Conservation (phyloP, 1,284 basidiomycete genomes). For the Leccinum huronense region DNA sequence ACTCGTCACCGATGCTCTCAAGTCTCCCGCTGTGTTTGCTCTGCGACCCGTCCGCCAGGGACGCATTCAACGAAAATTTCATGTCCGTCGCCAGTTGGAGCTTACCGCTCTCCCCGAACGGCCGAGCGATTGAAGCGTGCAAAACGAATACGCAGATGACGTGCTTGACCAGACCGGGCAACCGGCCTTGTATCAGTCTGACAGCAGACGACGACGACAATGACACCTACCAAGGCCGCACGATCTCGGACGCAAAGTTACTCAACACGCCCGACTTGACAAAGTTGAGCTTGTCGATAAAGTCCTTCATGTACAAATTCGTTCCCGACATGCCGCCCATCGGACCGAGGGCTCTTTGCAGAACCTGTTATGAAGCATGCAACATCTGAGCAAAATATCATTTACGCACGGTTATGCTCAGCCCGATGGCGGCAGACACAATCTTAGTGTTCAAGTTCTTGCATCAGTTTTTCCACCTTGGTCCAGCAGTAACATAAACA, state of each 20-base stretch:
- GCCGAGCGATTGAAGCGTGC: constrained; percentile 85
- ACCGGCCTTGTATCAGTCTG: constrained; percentile 45
- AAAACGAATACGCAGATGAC: constrained; percentile 83
- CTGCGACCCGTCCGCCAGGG: constrained; percentile 61
- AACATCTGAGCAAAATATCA: neutral
- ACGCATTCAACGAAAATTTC: constrained; percentile 74
- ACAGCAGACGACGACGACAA: constrained; percentile 6
- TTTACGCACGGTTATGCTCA: constrained; percentile 57
- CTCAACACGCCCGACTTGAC: constrained; percentile 74
- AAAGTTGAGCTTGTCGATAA: constrained; percentile 81
- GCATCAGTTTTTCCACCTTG: constrained; percentile 65
- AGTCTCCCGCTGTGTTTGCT: constrained; percentile 56
- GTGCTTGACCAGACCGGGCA: constrained; percentile 55
- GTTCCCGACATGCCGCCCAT: constrained; percentile 63
- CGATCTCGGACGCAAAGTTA: constrained; percentile 70
- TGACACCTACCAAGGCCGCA: constrained; percentile 60
- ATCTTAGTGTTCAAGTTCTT: constrained; percentile 58
- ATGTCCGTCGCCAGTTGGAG: too few species aligned
- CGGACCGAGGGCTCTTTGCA: constrained; percentile 67
- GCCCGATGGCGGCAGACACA: constrained; percentile 59
- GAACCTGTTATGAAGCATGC: constrained; percentile 36
- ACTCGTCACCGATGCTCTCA: constrained; percentile 37
- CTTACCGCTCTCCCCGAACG: constrained; percentile 77
- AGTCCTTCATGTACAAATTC: constrained; percentile 86
- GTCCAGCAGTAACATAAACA: constrained; percentile 77